Percentiles rank a stretch among this genome's conserved stretches.
Evolutionary conservation across 2,329 filamentous ascomycete species (phyloP).

Genomic region (Hymenoscyphus repandus): DNA sequence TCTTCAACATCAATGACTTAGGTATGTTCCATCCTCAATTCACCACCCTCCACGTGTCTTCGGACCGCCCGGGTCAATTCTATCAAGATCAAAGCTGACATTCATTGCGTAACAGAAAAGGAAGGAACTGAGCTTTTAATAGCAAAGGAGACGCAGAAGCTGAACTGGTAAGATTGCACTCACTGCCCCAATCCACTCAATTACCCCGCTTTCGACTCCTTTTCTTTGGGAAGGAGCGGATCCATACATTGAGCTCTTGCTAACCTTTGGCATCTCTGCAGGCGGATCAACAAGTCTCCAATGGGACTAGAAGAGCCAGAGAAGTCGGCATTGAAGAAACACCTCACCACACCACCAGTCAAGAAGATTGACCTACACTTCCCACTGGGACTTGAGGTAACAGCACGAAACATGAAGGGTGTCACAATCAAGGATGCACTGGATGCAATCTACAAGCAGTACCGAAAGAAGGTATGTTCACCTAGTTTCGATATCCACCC

Average conservation of each 20-base stretch:
- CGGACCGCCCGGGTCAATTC: conserved; percentile 8
- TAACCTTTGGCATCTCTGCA: conserved; percentile 35
- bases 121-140: conserved; percentile 68
- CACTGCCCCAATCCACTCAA: conserved; percentile 3
- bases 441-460: conserved; percentile 92
- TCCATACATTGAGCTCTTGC: neutral
- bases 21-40: conserved; percentile 50
- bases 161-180: conserved; percentile 66
- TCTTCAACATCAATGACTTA: conserved; percentile 80
- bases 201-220: conserved; percentile 6
- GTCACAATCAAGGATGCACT: conserved; percentile 96
- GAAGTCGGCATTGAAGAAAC: conserved; percentile 63
- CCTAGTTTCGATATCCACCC: neutral
- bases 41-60: neutral
- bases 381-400: conserved; percentile 80
- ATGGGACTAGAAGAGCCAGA: conserved; percentile 75
- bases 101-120: conserved; percentile 51
- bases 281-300: conserved; percentile 91
- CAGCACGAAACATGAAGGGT: conserved; percentile 84
- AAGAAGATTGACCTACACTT: conserved; percentile 95
- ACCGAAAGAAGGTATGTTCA: conserved; percentile 82
- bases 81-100: conserved; percentile 13
- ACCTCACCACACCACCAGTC: conserved; percentile 73
- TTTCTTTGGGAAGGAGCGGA: neutral
- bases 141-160: conserved; percentile 77